Base-by-base conservation (phyloP, 2,329 filamentous ascomycete genomes). In the Juglanconis oblonga region DNA sequence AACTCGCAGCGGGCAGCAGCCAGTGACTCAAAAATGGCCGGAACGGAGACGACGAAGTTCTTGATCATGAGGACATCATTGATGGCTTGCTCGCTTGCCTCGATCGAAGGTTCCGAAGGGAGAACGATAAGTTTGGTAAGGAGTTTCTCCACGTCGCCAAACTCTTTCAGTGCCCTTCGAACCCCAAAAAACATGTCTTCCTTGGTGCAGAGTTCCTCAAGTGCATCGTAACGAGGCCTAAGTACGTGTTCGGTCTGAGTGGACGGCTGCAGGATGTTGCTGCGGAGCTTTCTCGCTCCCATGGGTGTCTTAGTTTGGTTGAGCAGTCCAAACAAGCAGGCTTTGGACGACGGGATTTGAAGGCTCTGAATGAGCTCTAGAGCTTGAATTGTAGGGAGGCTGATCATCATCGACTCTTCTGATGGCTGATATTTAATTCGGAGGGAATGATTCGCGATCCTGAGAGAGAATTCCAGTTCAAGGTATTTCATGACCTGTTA, bases 391-490 rank as follows among this genome's bases (percentile, higher is more conserved):
- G 93, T 96, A 0, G 91, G 89, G 2, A 95, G 81, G 68, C 97
- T 94, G 67, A 98, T 96, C 84, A 96, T 91, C 93, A 98, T 97
- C 0, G 92, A 91, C 31, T 94, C 90, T 70, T 96, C 91, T 0
- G 92, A 92, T 1, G 92, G 89, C 68, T 94, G 88, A 66, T 96
- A 97, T 64, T 87, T 88, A 69, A 98, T 89, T 3, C 92, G 86
- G 36, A 98, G 82, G 24, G 93, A 93, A 70, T 95, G 88, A n/a
- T 82, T 79, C 3, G 86, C 81, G 70, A 97, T 95, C 0, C 81
- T 85, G 62, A 88, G 81, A 4, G 80, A 80, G 62, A 92, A 81
- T 6, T 86, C 84, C 1, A 88, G 74, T 59, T 96, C 90, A 51
- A 96, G 83, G 71, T 91, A 96, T 68, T 91, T 91, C 71, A 98